Evolutionary conservation across 164 flowering plant genomes (phyloP), one percentile per base, ranked within the genome.

Genomic region (Piper betle): DNA sequence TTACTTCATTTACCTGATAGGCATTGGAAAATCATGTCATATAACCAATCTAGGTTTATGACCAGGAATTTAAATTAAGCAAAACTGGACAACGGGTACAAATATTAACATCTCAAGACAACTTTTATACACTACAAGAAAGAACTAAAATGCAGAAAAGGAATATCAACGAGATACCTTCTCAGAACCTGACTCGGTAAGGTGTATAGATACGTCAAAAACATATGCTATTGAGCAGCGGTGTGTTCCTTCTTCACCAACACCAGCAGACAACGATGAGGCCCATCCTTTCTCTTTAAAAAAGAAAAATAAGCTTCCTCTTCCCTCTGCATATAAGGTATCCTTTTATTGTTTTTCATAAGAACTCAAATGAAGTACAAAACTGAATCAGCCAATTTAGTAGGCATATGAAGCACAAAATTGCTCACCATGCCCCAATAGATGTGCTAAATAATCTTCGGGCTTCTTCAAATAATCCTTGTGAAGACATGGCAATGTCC

Each of bases 211-310:
- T 77, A 94, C 79, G 75, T 69, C 74, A 79, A 94, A 94, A 16
- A 88, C 69, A 69, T 86, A 94, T 37, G 89, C 92, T 58, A 91
- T 19, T 38, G 96, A 86, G 52, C 97, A 88, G 55, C 89, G 82
- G 16, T 81, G 64, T 81, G 87, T 71, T 66, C 99, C 99, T 61
- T 84, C 99, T 74, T 88, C 91, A 52, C 95, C 88, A 67, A 94
- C 96, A 70, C 96, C 99, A 73, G 99, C 99, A 63, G 95, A 88
- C 62, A 94, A 73, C 18, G 99, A 94, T 64, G 90, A 82, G 64
- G 79, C 83, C 95, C 88, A 94, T 60, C 99, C 99, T 77, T 67
- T 83, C 67, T 79, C 76, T 71, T 91, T 94, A 39, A 94, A 79
- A 78, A 84, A 81, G 66, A 62, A 80, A 77, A 64, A 86, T 80